Evolutionary conservation across 2,329 filamentous ascomycete genomes (phyloP), one percentile per base, ranked within the genome.

Genomic region (Aschersonia sp.): DNA sequence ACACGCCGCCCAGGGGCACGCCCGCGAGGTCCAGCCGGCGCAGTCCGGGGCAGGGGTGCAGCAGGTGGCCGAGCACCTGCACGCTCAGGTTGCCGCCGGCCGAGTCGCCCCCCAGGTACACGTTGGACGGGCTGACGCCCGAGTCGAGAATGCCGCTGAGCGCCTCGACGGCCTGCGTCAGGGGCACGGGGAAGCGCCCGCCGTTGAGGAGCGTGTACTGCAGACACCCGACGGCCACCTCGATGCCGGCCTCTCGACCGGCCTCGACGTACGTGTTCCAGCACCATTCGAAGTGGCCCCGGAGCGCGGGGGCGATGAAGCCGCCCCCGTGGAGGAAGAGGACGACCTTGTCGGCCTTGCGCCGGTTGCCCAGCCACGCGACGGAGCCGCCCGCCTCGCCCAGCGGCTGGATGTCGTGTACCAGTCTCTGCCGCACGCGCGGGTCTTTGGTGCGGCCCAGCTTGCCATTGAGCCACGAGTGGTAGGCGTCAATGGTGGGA

Each of bases 31-130:
- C n/a, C 44, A 65, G 44, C 9, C 44, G 47, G 4, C 48, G 42
- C 4, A 54, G 56, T 2, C 48, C 52, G 1, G 56, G 51, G 37
- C 60, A 57, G 1, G 63, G 62, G 29, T 61, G 58, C 8, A 64
- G 40, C 3, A 66, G 41, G 44, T 67, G 63, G 8, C 57, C 50
- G 8, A 66, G 49, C 6, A 66, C 46, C 50, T 63, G 60, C 9
- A 55, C 50, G 1, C 60, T 55, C 33, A 67, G 44, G 48, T 66
- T 65, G 0, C 58, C 64, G 11, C 64, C 64, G 0, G 63, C 63
- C 9, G 64, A 66, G 45, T 67, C 64, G 4, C 63, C 63, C 4
- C 64, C 64, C 7, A 67, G 46, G 43, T 64, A 51, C 9, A 67
- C 53, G 45, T 66, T 54, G 2, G 51, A 46, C 0, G 64, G 57